phyloP scores from a whole-genome alignment of 805 yeast genomes.

The Cyberlindnera mycetangii region DNA sequence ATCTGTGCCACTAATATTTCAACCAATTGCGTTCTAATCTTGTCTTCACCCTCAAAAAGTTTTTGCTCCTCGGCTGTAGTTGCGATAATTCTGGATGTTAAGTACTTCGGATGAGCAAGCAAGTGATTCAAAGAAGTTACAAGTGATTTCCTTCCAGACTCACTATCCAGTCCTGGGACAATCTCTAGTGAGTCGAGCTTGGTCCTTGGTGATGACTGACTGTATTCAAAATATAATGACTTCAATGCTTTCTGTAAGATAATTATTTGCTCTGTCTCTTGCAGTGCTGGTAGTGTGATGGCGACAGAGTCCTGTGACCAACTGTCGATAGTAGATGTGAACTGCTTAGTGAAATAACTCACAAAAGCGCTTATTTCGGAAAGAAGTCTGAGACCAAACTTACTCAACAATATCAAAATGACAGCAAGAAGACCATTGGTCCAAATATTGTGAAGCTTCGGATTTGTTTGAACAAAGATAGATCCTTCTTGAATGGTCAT shows the following conservation, averaged over 20 bases:
- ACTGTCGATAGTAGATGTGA: slow-evolving; percentile 55
- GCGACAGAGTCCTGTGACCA: slow-evolving; percentile 64
- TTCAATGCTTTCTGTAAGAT: slow-evolving; percentile 58
- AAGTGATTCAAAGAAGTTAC: slow-evolving; percentile 63
- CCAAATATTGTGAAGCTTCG: slow-evolving; percentile 77
- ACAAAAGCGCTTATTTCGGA: slow-evolving; percentile 67
- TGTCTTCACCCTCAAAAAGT: slow-evolving; percentile 47
- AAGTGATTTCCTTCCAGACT: slow-evolving; percentile 56
- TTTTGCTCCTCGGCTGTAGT: slow-evolving; percentile 64
- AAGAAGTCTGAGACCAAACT: slow-evolving; percentile 58
- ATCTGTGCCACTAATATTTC: slow-evolving; percentile 48
- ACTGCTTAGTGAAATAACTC: slow-evolving; percentile 61
- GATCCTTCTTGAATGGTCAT: slow-evolving; percentile 63
- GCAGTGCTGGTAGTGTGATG: slow-evolving; percentile 46
- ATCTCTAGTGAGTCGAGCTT: slow-evolving; percentile 28
- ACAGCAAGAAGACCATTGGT: slow-evolving; percentile 76
- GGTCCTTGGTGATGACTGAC: slow-evolving; percentile 29
- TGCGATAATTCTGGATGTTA: slow-evolving; percentile 65
- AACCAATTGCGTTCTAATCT: slow-evolving; percentile 39
- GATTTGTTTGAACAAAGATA: slow-evolving; percentile 46
- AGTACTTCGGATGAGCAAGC: slow-evolving; percentile 81
- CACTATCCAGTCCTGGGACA: slow-evolving; percentile 61
- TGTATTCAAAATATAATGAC: slow-evolving; percentile 50
- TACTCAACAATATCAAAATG: slow-evolving; percentile 53
- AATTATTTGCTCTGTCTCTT: slow-evolving; percentile 68